Percentiles rank a stretch among this genome's conserved stretches.
Evolutionary conservation across 306 rosid species (phyloP).

Genomic region (Datisca glomerata): DNA sequence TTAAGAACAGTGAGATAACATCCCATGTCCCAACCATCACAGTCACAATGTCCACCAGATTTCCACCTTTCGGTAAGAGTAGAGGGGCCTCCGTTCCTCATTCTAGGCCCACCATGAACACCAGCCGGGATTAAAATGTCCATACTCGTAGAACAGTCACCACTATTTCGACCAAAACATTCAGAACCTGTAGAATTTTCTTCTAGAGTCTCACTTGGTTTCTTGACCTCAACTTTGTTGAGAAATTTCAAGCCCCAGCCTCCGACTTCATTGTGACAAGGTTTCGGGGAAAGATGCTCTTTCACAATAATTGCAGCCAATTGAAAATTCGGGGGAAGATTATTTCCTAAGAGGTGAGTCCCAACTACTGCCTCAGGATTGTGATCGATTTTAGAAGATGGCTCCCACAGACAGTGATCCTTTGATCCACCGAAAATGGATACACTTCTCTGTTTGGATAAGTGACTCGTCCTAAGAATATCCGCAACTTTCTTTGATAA

Average conservation of each 20-base stretch:
- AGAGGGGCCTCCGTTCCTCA: slow-evolving; percentile 69
- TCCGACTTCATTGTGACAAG: slow-evolving; percentile 35
- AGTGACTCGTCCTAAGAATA: slow-evolving; percentile 46
- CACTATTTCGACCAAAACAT: slow-evolving; percentile 27
- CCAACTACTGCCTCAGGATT: slow-evolving; percentile 14
- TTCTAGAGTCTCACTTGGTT: slow-evolving; percentile 11
- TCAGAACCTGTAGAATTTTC: slow-evolving; percentile 21
- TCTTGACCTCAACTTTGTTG: slow-evolving; percentile 39
- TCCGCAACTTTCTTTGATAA: slow-evolving; percentile 53
- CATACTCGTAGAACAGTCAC: slow-evolving; percentile 53
- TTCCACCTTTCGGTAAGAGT: slow-evolving; percentile 82
- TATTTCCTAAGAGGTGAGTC: slow-evolving; percentile 21
- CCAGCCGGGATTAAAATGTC: slow-evolving; percentile 76
- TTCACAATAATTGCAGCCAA: slow-evolving; percentile 70
- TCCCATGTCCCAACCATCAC: slow-evolving; percentile 99
- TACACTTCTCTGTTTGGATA: slow-evolving; percentile 37
- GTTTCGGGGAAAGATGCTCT: slow-evolving; percentile 38
- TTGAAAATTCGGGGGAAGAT: slow-evolving; percentile 66
- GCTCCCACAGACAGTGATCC: slow-evolving; percentile 43
- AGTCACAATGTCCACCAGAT: slow-evolving; percentile 79
- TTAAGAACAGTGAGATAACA: slow-evolving; percentile 74
- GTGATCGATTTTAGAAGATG: slow-evolving; percentile 13
- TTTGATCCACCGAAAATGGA: slow-evolving; percentile 33
- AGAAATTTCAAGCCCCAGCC: slow-evolving; percentile 98
- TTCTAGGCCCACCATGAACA: slow-evolving; percentile 81